Evolutionary conservation across 352 stramenopile species (phyloP).

Genomic region (Phytophthora pini): DNA sequence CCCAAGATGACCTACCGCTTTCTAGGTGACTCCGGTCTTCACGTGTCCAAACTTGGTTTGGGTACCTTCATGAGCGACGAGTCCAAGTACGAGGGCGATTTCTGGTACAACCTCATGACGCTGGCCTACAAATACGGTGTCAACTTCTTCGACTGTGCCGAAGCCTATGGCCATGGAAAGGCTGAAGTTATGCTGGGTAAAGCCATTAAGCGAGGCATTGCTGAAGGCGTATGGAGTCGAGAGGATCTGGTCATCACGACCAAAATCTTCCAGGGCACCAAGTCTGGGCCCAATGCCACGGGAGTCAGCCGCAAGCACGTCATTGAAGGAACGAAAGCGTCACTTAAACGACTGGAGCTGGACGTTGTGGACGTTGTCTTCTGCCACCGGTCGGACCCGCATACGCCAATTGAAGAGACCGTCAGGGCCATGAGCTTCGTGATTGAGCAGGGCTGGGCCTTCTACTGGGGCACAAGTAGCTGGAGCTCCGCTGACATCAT

Average conservation of each 20-base stretch:
- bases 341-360: slow-evolving; percentile 25
- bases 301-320: slow-evolving; percentile 29
- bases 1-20: slow-evolving; percentile 57
- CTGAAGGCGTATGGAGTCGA: slow-evolving; percentile 2
- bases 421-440: slow-evolving; percentile 17
- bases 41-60: slow-evolving; percentile 50
- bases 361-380: slow-evolving; percentile 49
- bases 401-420: slow-evolving; percentile 38
- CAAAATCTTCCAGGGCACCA: slow-evolving; percentile 41
- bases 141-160: slow-evolving; percentile 27
- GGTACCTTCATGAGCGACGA: slow-evolving; percentile 36
- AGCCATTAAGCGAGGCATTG: slow-evolving; percentile 16
- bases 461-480: slow-evolving; percentile 13
- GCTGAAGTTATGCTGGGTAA: slow-evolving; percentile 1
- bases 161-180: slow-evolving; percentile 3
- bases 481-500: slow-evolving; percentile 45
- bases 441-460: slow-evolving; percentile 15
- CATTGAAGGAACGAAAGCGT: slow-evolving; percentile 27
- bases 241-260: slow-evolving; percentile 35
- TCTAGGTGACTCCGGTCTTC: slow-evolving; percentile 47
- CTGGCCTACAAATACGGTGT: slow-evolving; percentile 1
- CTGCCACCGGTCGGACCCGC: slow-evolving; percentile 39
- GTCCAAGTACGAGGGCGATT: slow-evolving; percentile 2
- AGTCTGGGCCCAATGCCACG: slow-evolving; percentile 5
- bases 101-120: slow-evolving; percentile 23